Evolutionary conservation across 2,329 filamentous ascomycete genomes (phyloP), one percentile per base, ranked within the genome.

Genomic region (Celoporthe dispersa): DNA sequence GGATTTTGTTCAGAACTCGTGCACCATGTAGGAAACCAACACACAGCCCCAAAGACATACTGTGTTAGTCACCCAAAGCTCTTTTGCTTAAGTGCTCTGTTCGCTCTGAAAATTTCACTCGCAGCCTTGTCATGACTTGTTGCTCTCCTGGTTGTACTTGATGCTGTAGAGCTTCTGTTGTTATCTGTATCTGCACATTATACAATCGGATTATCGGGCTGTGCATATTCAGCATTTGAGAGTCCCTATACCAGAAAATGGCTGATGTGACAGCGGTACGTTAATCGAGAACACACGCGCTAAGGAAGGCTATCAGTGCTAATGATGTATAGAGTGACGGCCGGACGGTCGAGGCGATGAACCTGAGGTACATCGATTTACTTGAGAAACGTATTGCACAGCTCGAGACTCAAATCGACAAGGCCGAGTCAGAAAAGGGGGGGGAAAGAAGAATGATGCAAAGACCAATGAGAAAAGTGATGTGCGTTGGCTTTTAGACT

Each of bases 321-420:
- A 9, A 60, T 8, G 22, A 12, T 48, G 14, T 44, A 16, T 41
- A 67, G 65, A 60, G 25, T 37, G 35, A 12, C 19, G 55, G 35
- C 7, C 65, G 35, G 14, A 33, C 37, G 37, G 53, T 67, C 12
- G 65, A 60, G 28, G 3, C 28, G 5, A 44, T 67, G 65, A 37
- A 67, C 35, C 53, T 60, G 11, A 67, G 31, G n/a, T 68, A 68
- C 41, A 63, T 68, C 22, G 66, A 68, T 8, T 25, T 68, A 22
- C 57, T 68, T 16, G 66, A 68, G 66, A 62, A 68, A 31, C 57
- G 60, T 8, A 68, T 68, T 37, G 31, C 28, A 11, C 66, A 68
- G n/a, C 66, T 68, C 31, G 57, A 68, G 22, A 57, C 59, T 4
- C 44, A 35, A 3, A 31, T 68, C 9, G 39, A 63, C 53, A 67